phyloP scores from a whole-genome alignment of 495 filamentous ascomycete species.

The Neurospora sublineolata region DNA sequence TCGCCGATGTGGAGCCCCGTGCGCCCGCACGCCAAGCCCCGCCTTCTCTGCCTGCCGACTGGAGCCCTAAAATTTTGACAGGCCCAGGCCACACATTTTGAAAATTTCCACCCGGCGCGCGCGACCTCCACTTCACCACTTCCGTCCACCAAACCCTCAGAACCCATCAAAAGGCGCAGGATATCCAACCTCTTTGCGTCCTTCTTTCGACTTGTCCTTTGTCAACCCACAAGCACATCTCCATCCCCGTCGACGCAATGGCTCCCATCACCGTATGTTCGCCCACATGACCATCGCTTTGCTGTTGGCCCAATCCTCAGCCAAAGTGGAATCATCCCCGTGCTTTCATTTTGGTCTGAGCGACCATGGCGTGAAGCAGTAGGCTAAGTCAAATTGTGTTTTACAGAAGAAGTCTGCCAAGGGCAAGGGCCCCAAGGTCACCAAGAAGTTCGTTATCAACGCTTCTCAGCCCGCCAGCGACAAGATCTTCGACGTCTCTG shows the following conservation, averaged over 20 bases:
- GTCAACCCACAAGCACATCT: constrained; percentile 5
- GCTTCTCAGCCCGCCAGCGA: constrained; percentile 92
- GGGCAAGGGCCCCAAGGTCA: constrained; percentile 50
- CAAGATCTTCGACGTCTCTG: constrained; percentile 99
- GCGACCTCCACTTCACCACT: background rate
- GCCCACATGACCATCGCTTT: constrained; percentile 59
- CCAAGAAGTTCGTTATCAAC: constrained; percentile 92
- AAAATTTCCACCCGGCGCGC: background rate
- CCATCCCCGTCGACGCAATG: constrained; percentile 36
- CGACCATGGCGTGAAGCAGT: constrained; percentile 65
- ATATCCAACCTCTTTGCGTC: constrained; percentile 59
- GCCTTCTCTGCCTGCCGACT: background rate
- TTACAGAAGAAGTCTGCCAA: constrained; percentile 54
- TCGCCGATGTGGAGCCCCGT: background rate
- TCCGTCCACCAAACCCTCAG: constrained; percentile 4
- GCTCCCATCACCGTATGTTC: constrained; percentile 62
- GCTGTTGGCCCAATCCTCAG: constrained; percentile 56
- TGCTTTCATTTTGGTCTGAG: constrained; percentile 8
- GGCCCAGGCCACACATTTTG: constrained; percentile 13
- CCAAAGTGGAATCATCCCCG: background rate
- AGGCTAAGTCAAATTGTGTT: constrained; percentile 64
- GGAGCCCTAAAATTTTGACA: constrained; percentile 14
- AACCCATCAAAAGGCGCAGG: constrained; percentile 30
- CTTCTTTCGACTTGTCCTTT: constrained; percentile 5
- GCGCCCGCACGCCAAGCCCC: background rate